phyloP scores from a whole-genome alignment of 148 eudicot species.

The Arctostaphylos glauca region DNA sequence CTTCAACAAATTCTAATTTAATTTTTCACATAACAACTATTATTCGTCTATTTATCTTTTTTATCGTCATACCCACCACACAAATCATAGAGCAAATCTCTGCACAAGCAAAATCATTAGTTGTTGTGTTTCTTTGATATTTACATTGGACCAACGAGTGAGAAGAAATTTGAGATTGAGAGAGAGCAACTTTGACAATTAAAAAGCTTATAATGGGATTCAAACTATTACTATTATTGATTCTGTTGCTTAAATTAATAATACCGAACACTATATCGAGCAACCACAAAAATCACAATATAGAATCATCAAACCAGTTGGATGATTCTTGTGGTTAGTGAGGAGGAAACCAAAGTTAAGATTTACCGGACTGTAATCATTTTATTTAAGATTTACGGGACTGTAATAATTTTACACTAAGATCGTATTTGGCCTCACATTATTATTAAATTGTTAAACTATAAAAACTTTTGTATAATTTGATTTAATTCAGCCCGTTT shows the following conservation, averaged over 20 bases:
- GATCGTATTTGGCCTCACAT: too few relatives aligned
- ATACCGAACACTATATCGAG: too few relatives aligned
- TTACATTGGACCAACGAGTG: background rate
- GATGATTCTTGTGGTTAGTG: background rate
- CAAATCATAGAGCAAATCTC: background rate
- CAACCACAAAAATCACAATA: too few relatives aligned
- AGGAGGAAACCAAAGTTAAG: background rate
- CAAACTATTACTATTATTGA: background rate
- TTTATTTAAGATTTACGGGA: background rate
- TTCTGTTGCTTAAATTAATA: too few relatives aligned
- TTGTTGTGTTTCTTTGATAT: background rate
- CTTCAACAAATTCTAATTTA: too few relatives aligned
- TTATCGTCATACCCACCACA: background rate
- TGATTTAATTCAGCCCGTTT: too few relatives aligned
- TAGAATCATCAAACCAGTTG: too few relatives aligned
- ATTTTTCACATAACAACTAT: too few relatives aligned
- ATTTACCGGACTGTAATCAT: too few relatives aligned
- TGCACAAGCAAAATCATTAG: background rate
- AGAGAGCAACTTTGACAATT: background rate
- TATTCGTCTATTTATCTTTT: background rate
- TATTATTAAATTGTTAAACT: too few relatives aligned
- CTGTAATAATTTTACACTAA: too few relatives aligned
- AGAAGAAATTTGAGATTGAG: background rate
- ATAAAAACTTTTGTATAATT: too few relatives aligned
- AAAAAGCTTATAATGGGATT: background rate